Percentiles rank a stretch among this genome's conserved stretches.
Evolutionary conservation across 148 eudicot species (phyloP).

Genomic region (Rhododendron ferrugineum): DNA sequence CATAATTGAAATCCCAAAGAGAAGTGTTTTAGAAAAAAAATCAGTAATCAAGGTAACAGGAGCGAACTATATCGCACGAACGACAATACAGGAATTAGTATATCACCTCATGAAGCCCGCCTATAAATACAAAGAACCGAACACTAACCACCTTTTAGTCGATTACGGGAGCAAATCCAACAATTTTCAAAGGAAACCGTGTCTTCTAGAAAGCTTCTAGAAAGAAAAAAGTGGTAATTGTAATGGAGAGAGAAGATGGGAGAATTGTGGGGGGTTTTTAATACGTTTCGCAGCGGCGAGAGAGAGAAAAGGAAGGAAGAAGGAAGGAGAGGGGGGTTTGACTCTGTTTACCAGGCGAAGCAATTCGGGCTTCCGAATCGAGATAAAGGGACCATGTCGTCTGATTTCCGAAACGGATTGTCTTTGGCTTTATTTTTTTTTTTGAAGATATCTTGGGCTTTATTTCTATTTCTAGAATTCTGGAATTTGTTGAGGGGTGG

Average conservation of each 20-base stretch:
- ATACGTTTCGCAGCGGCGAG: neutral
- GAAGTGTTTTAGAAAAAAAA: neutral
- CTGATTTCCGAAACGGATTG: neutral
- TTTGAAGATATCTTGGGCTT: no score
- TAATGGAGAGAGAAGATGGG: neutral
- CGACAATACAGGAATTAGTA: neutral
- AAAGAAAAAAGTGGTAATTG: neutral
- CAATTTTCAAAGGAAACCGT: conserved; percentile 2
- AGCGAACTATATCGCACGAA: neutral
- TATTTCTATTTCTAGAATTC: neutral
- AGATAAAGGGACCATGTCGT: neutral
- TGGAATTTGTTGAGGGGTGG: neutral
- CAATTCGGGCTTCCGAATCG: neutral
- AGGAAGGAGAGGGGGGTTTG: conserved; percentile 2
- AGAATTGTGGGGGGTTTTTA: neutral
- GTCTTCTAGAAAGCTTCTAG: conserved; percentile 14
- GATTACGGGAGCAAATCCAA: neutral
- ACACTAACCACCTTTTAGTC: neutral
- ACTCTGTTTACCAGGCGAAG: neutral
- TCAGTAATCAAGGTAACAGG: neutral
- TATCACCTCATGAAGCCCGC: neutral
- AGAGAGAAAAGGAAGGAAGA: neutral
- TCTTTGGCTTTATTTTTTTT: no score
- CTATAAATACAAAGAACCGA: neutral
- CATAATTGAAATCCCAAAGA: neutral